Evolutionary conservation across 805 yeast species (phyloP).

Genomic region (Scheffersomyces stipitis): DNA sequence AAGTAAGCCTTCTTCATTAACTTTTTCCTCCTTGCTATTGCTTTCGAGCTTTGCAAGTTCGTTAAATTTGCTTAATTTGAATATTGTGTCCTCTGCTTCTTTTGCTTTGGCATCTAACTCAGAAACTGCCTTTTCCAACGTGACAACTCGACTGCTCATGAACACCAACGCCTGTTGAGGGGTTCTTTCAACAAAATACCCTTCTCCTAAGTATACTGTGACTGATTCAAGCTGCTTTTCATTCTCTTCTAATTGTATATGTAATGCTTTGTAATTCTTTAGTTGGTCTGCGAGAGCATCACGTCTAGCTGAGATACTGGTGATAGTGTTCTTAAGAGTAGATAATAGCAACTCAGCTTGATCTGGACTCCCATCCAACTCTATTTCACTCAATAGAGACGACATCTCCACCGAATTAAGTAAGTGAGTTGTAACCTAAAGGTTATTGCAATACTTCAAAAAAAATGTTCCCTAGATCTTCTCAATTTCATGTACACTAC

Average conservation of each 20-base stretch:
- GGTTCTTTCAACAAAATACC: slow-evolving; percentile 37
- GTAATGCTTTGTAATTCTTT: slow-evolving; percentile 4
- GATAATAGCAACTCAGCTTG: no score
- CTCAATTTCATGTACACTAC: no score
- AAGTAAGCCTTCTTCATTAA: slow-evolving; percentile 53
- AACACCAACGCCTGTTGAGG: slow-evolving; percentile 27
- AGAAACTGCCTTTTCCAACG: slow-evolving; percentile 35
- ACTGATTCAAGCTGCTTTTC: slow-evolving; percentile 6
- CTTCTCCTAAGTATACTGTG: slow-evolving; percentile 39
- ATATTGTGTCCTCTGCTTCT: slow-evolving; percentile 35
- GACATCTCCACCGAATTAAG: no score
- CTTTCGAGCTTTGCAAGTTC: slow-evolving; percentile 9
- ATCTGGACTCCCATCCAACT: no score
- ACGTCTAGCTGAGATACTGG: slow-evolving; percentile 2
- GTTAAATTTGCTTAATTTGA: slow-evolving; percentile 21
- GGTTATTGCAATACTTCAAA: no score
- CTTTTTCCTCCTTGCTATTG: slow-evolving; percentile 12
- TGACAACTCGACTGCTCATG: slow-evolving; percentile 23
- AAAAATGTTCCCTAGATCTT: no score
- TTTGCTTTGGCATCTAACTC: slow-evolving; percentile 40
- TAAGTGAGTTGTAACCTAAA: no score
- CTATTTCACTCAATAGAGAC: no score
- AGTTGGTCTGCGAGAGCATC: slow-evolving; percentile 7
- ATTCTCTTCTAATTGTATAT: background rate
- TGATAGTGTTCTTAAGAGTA: background rate